Evolutionary conservation across 306 rosid genomes (phyloP), one percentile per base, ranked within the genome.

Genomic region (Morella rubra): DNA sequence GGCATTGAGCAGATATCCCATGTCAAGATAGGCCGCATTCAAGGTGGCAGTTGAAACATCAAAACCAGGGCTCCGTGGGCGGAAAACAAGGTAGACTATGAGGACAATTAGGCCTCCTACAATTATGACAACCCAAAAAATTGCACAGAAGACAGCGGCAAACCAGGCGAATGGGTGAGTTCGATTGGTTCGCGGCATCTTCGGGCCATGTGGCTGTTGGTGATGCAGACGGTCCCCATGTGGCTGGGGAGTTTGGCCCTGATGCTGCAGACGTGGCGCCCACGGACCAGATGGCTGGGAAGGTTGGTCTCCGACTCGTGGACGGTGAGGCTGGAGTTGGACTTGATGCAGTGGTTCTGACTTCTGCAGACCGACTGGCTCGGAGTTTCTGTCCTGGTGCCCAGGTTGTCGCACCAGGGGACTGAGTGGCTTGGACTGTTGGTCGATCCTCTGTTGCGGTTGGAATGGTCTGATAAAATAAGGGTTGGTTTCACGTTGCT

Each of bases 11-110:
- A 92, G 85, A 77, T 92, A 84, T 0, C 99, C 99, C 88, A 87
- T 75, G 86, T 96, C 99, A 8, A 96, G 97, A 74, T 96, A 96
- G 3, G 99, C 99, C 62, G 96, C 93, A 51, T 91, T 91, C 4
- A 96, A 80, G 14, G 87, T 84, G 27, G 82, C 96, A 10, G 87
- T 12, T 1, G 98, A 74, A n/a, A 96, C 76, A 1, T 92, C 89
- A 42, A 96, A 92, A 32, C 78, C 84, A 4, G 98, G 99, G 73
- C 81, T 86, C 59, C 86, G 89, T 2, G 99, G 99, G 0, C 97
- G 98, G 47, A 88, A 87, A 78, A 96, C 76, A 42, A 92, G 90
- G 85, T 89, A 96, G 70, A 96, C 85, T 67, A 89, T 91, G 71
- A 96, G 93, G 68, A 96, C 90, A 44, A 82, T 80, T 32, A 96